Evolutionary conservation across 2,329 filamentous ascomycete genomes (phyloP).

Genomic region (Chalaropsis ovoidea): DNA sequence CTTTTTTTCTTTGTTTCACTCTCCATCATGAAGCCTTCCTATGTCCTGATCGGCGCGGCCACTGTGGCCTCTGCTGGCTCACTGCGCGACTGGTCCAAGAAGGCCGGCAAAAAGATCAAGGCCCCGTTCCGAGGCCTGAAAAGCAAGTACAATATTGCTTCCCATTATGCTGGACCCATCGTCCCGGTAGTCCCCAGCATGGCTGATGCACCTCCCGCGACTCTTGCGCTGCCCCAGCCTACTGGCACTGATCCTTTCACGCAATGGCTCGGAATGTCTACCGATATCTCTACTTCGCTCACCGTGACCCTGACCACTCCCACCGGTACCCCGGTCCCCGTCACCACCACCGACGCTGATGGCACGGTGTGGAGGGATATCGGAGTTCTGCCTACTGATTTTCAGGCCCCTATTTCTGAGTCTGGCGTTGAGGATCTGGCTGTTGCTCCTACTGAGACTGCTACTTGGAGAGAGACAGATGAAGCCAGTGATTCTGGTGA

Average conservation of each 20-base stretch:
- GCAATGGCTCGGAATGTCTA: too few species aligned
- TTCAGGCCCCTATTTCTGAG: too few species aligned
- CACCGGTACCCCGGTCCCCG: too few species aligned
- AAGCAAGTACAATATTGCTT: not conserved
- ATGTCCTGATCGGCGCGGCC: not conserved
- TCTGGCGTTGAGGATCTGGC: too few species aligned
- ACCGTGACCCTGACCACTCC: too few species aligned
- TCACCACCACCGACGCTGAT: too few species aligned
- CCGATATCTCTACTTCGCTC: too few species aligned
- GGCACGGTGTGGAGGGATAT: too few species aligned
- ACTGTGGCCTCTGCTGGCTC: not conserved
- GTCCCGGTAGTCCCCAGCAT: not conserved
- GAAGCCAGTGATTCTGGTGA: too few species aligned
- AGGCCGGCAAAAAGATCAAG: not conserved
- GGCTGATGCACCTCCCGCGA: not conserved
- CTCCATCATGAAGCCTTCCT: not conserved
- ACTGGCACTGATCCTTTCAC: not conserved
- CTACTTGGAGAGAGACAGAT: too few species aligned
- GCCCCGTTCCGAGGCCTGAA: not conserved
- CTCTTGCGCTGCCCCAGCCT: not conserved
- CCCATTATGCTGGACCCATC: not conserved
- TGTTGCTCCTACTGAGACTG: too few species aligned
- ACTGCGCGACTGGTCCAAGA: not conserved
- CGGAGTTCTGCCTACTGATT: too few species aligned
- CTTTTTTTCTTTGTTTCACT: not conserved